Conservation (phyloP, 2,329 filamentous ascomycete genomes). For the Karstenula rhodostoma region DNA sequence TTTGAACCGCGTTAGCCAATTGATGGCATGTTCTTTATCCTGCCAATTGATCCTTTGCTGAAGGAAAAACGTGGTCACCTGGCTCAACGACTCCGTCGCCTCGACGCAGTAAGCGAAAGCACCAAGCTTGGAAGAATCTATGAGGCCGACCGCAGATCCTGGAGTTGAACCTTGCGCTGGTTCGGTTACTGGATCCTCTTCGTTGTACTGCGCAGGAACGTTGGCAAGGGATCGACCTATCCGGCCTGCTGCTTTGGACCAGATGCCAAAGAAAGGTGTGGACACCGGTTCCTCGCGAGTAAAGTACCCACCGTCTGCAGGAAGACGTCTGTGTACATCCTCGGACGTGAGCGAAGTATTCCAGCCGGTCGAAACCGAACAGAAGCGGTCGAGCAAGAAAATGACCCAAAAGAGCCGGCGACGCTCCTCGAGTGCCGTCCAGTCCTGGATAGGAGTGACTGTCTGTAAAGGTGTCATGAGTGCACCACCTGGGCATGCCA, state of each 20-base stretch:
- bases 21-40: conserved; percentile 45
- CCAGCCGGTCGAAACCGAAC: conserved; percentile 44
- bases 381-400: conserved; percentile 45
- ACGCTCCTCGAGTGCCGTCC: conserved; percentile 44
- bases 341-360: conserved; percentile 45
- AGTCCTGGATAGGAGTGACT: conserved; percentile 36
- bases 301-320: conserved; percentile 46
- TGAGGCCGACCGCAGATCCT: conserved; percentile 40
- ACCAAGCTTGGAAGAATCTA: conserved; percentile 45
- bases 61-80: conserved; percentile 46
- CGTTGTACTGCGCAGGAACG: conserved; percentile 45
- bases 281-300: conserved; percentile 44
- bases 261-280: conserved; percentile 47
- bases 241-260: conserved; percentile 45
- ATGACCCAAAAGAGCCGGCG: conserved; percentile 44
- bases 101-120: conserved; percentile 47
- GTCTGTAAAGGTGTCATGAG: conserved; percentile 42
- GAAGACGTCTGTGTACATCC: conserved; percentile 43
- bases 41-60: conserved; percentile 46
- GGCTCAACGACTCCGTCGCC: conserved; percentile 44
- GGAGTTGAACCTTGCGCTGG: conserved; percentile 37
- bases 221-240: conserved; percentile 43
- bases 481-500: conserved; percentile 32
- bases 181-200: conserved; percentile 39
- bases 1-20: conserved; percentile 46